Conservation (phyloP, 345 rosid species). For the Punica granatum region DNA sequence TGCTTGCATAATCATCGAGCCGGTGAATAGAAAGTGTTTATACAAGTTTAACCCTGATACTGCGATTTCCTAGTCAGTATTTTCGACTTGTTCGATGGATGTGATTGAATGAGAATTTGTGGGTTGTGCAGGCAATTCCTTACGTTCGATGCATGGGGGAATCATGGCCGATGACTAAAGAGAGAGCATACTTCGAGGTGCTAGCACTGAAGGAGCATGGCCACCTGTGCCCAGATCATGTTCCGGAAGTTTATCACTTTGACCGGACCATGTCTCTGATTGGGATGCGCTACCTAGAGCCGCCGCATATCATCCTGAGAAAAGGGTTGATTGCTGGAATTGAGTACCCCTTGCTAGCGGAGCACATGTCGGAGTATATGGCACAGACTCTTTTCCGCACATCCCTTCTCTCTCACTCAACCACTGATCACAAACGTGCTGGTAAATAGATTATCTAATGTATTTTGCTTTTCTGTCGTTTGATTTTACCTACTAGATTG, state of each 20-base stretch:
- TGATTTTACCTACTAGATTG: not conserved
- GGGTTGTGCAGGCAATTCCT: slow-evolving; percentile 71
- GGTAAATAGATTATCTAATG: slow-evolving; percentile 27
- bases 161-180: slow-evolving; percentile 96
- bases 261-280: slow-evolving; percentile 86
- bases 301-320: slow-evolving; percentile 87
- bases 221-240: slow-evolving; percentile 58
- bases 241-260: slow-evolving; percentile 89
- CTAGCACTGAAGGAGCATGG: slow-evolving; percentile 60
- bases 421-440: slow-evolving; percentile 71
- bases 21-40: too few species aligned
- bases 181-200: slow-evolving; percentile 84
- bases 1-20: too few species aligned
- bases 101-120: not conserved
- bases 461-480: not conserved
- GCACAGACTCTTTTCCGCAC: slow-evolving; percentile 76
- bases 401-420: slow-evolving; percentile 61
- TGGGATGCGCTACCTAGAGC: slow-evolving; percentile 88
- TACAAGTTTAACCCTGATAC: too few species aligned
- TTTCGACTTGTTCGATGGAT: not conserved
- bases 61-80: not conserved
- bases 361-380: slow-evolving; percentile 79
- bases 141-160: slow-evolving; percentile 85
- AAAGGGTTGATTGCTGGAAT: slow-evolving; percentile 87
- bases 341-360: slow-evolving; percentile 67